These are phyloP conservation scores for Pseudisothecium myosuroides DNA, from an alignment of 225 moss, liverwort and hornwort genomes.

Conservation along the genomic window DNA sequence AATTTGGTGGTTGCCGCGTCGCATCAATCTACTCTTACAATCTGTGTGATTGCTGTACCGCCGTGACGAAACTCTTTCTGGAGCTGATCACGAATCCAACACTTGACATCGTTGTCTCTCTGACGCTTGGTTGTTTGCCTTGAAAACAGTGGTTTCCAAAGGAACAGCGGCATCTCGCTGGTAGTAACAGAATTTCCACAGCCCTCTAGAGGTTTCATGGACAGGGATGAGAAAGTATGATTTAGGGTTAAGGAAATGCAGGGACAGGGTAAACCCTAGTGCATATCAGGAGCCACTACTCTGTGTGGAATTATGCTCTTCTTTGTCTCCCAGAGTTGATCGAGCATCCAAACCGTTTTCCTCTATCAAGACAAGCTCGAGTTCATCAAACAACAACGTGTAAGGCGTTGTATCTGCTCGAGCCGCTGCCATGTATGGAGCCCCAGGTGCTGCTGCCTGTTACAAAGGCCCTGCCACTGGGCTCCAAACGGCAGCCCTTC, in stretches of 20 bases:
- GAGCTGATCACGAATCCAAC: neutral
- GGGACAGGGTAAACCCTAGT: neutral
- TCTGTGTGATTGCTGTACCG: neutral
- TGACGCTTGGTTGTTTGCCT: neutral
- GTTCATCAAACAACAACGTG: neutral
- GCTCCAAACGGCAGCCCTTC: neutral
- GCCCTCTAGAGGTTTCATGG: neutral
- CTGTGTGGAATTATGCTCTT: neutral
- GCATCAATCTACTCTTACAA: neutral
- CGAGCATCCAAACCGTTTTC: neutral
- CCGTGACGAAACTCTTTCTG: neutral
- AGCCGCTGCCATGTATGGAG: constrained; percentile 30
- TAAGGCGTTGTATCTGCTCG: neutral
- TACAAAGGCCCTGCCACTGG: constrained; percentile 1
- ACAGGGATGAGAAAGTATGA: constrained; percentile 7
- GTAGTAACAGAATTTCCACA: neutral
- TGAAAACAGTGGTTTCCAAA: neutral
- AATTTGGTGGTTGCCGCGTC: neutral
- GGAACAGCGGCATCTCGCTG: neutral
- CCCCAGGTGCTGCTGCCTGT: constrained; percentile 2
- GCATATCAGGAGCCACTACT: neutral
- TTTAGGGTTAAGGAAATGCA: neutral
- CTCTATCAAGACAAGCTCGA: neutral
- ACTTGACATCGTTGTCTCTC: neutral
- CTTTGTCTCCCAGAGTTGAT: neutral